Conservation (phyloP, 345 rosid genomes). For the Eucalyptus dawsonii region DNA sequence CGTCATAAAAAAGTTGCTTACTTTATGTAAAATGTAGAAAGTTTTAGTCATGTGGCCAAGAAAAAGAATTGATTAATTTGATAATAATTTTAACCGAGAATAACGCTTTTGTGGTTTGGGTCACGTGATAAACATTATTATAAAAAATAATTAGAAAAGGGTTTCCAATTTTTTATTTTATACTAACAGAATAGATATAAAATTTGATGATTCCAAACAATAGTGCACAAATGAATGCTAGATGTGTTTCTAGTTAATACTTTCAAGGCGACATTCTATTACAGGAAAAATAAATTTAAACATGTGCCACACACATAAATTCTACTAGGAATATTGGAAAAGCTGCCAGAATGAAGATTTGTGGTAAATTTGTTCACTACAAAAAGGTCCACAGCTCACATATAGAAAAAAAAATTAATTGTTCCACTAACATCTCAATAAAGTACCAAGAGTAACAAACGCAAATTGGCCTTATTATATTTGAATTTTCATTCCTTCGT, state of each 20-base stretch:
- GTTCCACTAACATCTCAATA: not conserved
- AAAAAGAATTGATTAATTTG: too few species aligned
- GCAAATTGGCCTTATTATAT: too few species aligned
- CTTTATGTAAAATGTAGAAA: too few species aligned
- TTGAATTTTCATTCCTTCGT: too few species aligned
- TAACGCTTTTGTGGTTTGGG: not conserved
- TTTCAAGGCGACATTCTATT: not conserved
- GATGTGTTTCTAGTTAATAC: not conserved
- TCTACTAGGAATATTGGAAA: not conserved
- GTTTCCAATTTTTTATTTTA: too few species aligned
- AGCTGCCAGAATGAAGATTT: not conserved
- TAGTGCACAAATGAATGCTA: not conserved
- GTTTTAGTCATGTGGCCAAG: too few species aligned
- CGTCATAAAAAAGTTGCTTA: too few species aligned
- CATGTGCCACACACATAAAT: not conserved
- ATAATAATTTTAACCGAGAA: fast-evolving
- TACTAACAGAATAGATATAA: too few species aligned
- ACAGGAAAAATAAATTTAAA: not conserved
- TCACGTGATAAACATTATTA: not conserved
- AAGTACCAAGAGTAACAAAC: fast-evolving
- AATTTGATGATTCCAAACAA: too few species aligned
- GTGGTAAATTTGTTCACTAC: not conserved
- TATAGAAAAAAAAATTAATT: not conserved
- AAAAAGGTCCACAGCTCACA: not conserved
- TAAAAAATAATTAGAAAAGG: fast-evolving